A percentile compares a stretch with the other conserved stretches of the same genome.
Conservation (phyloP, 148 eudicot species). For the Euryodendron excelsum region DNA sequence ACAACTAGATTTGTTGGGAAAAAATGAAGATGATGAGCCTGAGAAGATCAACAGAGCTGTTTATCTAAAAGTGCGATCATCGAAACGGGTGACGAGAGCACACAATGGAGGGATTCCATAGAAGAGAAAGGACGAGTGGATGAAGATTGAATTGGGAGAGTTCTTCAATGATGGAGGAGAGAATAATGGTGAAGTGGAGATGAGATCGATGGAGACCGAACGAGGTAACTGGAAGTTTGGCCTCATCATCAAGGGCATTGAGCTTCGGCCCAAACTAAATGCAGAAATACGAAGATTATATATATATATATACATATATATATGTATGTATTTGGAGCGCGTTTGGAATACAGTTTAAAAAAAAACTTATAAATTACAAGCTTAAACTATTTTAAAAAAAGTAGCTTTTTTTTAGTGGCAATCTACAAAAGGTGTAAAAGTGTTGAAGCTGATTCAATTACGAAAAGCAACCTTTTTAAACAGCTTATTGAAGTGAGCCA, state of each 20-base stretch:
- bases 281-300: too few species aligned
- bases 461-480: too few species aligned
- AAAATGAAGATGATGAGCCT: constrained; percentile 17
- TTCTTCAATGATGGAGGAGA: constrained; percentile 21
- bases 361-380: too few species aligned
- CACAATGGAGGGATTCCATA: constrained; percentile 17
- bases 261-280: constrained; percentile 44
- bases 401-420: too few species aligned
- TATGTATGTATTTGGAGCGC: too few species aligned
- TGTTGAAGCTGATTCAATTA: too few species aligned
- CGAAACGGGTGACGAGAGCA: too few species aligned
- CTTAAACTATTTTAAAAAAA: too few species aligned
- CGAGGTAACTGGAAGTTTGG: constrained; percentile 49
- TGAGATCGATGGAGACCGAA: constrained; percentile 41
- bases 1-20: constrained; percentile 17
- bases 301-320: too few species aligned
- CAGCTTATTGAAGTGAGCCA: too few species aligned
- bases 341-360: too few species aligned
- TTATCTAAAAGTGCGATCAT: neutral
- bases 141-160: constrained; percentile 58
- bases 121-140: constrained; percentile 57
- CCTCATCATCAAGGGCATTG: constrained; percentile 59
- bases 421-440: too few species aligned
- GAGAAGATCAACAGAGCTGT: constrained; percentile 21
- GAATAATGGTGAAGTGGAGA: constrained; percentile 34